Evolutionary conservation across 345 rosid species (phyloP), one percentile per base, ranked within the genome.

Genomic region (Noccaea caerulescens): DNA sequence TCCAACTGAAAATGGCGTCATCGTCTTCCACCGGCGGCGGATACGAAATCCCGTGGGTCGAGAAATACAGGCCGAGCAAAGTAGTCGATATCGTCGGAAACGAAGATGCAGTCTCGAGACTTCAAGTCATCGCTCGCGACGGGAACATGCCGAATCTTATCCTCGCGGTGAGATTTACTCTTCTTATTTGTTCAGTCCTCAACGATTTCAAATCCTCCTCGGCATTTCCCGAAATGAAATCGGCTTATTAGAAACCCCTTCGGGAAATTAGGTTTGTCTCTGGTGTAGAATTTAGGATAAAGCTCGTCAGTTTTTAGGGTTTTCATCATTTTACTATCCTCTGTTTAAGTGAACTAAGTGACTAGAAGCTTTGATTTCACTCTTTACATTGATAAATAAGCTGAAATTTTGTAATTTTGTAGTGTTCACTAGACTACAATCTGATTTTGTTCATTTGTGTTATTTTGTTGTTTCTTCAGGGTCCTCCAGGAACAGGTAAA

Each of bases 401-500:
- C 39, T 63, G 41, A 6, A 32, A 13, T 30, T 44, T 62, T 44
- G 2, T 33, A 32, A 13, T 30, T 44, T 62, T 44, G 2, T 33
- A 14, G 39, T 67, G 52, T 67, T 16, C 7, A 52, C 1, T 51
- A 27, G 55, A 41, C 25, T n/a, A 3, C 44, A 7, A 5, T 14
- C 12, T 60, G 57, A 37, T 39, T 36, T 1, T 38, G 43, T 25
- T 60, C 42, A 62, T 47, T 1, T 4, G 33, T 57, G 66, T 0
- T 3, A 39, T 8, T 59, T 50, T 72, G 53, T 1, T 59, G 4
- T 12, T 64, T 57, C 45, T 39, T 58, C 76, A 94, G 97, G 98
- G 98, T 63, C 99, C 99, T 71, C 98, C 99, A 50, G 99, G 99
- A 68, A 91, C 98, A 7, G 99, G 98, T 70, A 94, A 94, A 77